Evolutionary conservation across 2,329 filamentous ascomycete genomes (phyloP), one percentile per base, ranked within the genome.

Genomic region (Fusarium sterilihyphosum): DNA sequence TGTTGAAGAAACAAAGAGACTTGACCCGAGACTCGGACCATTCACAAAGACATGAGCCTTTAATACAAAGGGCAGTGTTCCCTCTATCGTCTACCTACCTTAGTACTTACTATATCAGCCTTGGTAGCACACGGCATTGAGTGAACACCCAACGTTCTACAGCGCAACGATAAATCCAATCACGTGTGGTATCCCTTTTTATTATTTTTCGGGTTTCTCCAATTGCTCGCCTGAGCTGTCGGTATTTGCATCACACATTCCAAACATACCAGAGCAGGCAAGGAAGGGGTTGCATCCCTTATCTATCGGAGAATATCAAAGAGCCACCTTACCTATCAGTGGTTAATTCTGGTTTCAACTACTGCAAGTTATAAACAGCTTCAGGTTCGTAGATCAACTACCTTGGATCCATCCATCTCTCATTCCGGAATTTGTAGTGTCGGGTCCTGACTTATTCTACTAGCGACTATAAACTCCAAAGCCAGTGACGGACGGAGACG

Each of bases 401-500:
- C 31, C 40, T 41, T 54, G 16, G 17, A 31, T 17, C 24, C 26
- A 29, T 29, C 35, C 26, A 29, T 35, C 40, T 62, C 61, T 71
- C 13, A 31, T 61, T 74, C 71, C 63, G 60, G 67, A 65, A 54
- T 50, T 50, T 58, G 66, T 41, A 38, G 33, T 54, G 29, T n/a
- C 35, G 35, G 35, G 35, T 37, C n/a, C 46, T 56, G 65, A 53
- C 40, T 50, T 70, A 58, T 43, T 43, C 18, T 20, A 31, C 14
- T 47, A 56, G 29, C 35, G n/a, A 38, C 35, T n/a, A 29, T 26
- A 54, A 16, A 9, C 33, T 20, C 37, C 24, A n/a, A 37, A 43
- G 17, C 44, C 58, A 65, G 70, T 61, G 70, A 70, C 70, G 65
- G 70, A 73, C 70, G 61, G 70, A 73, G 66, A 67, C 56, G 71